Percentiles rank a stretch among this genome's conserved stretches.
Evolutionary conservation across 345 rosid species (phyloP).

Genomic region (Acer negundo): DNA sequence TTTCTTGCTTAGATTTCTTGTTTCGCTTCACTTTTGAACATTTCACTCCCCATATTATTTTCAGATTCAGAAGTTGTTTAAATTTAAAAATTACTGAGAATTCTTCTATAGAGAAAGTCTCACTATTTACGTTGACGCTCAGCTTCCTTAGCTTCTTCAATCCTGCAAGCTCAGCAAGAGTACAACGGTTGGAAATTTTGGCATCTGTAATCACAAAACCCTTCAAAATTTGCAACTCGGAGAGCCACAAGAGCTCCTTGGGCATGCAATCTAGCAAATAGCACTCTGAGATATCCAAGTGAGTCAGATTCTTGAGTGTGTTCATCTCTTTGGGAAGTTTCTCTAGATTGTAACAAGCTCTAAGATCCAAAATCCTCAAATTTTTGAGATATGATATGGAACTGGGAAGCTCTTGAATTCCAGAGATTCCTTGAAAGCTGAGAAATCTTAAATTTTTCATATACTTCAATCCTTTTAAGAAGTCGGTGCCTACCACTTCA

Average conservation of each 20-base stretch:
- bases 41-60: constrained; percentile 43
- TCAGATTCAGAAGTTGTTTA: constrained; percentile 22
- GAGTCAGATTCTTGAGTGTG: constrained; percentile 37
- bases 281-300: constrained; percentile 60
- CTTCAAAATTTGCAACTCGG: constrained; percentile 52
- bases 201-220: constrained; percentile 54
- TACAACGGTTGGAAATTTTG: constrained; percentile 15
- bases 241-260: constrained; percentile 36
- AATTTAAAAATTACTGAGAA: constrained; percentile 11
- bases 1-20: too few relatives aligned
- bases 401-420: constrained; percentile 31
- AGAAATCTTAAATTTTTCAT: constrained; percentile 33
- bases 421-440: constrained; percentile 46
- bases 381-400: constrained; percentile 31
- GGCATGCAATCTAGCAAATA: constrained; percentile 53
- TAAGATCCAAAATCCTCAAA: constrained; percentile 56
- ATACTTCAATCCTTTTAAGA: constrained; percentile 27
- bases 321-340: constrained; percentile 46
- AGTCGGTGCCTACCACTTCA: constrained; percentile 35
- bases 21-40: too few relatives aligned
- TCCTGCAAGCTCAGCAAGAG: constrained; percentile 13
- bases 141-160: constrained; percentile 39
- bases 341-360: constrained; percentile 56
- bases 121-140: constrained; percentile 33
- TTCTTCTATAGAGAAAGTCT: neutral